phyloP scores from a whole-genome alignment of 2,329 filamentous ascomycete genomes.

The Trichoderma pleuroti region DNA sequence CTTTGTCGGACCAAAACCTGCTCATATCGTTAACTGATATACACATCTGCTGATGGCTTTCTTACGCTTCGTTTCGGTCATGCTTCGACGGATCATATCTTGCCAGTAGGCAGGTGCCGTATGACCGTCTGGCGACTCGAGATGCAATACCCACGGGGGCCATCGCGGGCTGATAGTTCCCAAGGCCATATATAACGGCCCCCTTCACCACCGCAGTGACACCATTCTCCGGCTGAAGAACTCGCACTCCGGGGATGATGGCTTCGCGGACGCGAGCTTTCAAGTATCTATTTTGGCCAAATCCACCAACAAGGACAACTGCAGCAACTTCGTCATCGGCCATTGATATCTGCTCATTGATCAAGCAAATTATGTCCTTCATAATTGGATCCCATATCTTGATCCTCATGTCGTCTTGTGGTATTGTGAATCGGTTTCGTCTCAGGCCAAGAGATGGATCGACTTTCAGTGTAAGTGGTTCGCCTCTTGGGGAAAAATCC shows the following conservation, averaged over 20 bases:
- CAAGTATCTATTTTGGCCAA: slow-evolving; percentile 45
- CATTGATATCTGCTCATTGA: slow-evolving; percentile 40
- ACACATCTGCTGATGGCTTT: background rate
- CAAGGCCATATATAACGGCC: slow-evolving; percentile 43
- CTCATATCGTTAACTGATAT: slow-evolving; percentile 20
- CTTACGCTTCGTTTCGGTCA: slow-evolving; percentile 36
- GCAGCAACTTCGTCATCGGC: slow-evolving; percentile 35
- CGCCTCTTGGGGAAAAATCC: slow-evolving; percentile 34
- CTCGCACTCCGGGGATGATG: slow-evolving; percentile 35
- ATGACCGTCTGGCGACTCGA: slow-evolving; percentile 37
- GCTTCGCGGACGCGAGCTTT: slow-evolving; percentile 39
- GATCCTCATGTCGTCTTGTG: slow-evolving; percentile 63
- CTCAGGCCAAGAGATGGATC: slow-evolving; percentile 33
- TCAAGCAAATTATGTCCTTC: slow-evolving; percentile 42
- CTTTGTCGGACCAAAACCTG: slow-evolving; percentile 39
- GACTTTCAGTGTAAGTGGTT: slow-evolving; percentile 37
- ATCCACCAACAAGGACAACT: slow-evolving; percentile 48
- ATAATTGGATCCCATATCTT: slow-evolving; percentile 42
- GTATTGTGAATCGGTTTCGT: slow-evolving; percentile 32
- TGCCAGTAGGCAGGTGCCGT: slow-evolving; percentile 36
- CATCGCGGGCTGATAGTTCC: slow-evolving; percentile 30
- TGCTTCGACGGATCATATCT: slow-evolving; percentile 38
- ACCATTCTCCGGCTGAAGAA: slow-evolving; percentile 47
- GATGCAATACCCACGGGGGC: slow-evolving; percentile 33
- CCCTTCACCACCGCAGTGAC: slow-evolving; percentile 52